Evolutionary conservation across 2,329 filamentous ascomycete species (phyloP), one percentile per base, ranked within the genome.

Genomic region (Clonostachys byssicola): DNA sequence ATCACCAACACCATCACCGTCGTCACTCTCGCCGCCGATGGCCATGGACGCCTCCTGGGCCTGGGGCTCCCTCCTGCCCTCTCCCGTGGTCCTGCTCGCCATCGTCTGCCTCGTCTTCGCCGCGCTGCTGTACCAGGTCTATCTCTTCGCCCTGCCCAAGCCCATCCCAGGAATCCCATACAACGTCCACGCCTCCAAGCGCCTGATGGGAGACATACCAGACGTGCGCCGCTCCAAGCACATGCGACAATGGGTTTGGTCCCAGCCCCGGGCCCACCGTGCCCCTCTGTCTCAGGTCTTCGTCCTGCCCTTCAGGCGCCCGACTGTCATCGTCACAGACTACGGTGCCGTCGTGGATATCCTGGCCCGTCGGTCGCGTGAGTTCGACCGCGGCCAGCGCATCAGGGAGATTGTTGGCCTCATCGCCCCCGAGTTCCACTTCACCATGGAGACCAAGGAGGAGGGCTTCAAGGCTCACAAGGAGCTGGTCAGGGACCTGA

Each of bases 161-260:
- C 72, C 73, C 3, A 60, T 77, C 6, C 57, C 68, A 5, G 67
- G 66, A 6, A 75, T 77, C 40, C 72, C 74, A 3, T 70, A 74
- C 62, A 70, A 73, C 49, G 52, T 51, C 12, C 52, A 58, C n/a
- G 61, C 72, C 1, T 57, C 61, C 2, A 52, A 49, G 1, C 59
- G 55, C 33, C 33, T 74, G 0, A 54, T 74, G 13, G 73, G 74
- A 5, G 72, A 77, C 50, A 51, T 70, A 2, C 68, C 68, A 13
- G 10, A 23, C 9, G 12, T 43, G 13, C 17, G 17, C 6, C 17
- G 13, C 13, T 14, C 40, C 18, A n/a, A 44, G 46, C 36, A 17
- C 39, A 20, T 34, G 34, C 42, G 17, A 33, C 17, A 18, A n/a
- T 33, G 42, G 20, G 6, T 43, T 16, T 30, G 23, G 12, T 18